Evolutionary conservation across 2,329 filamentous ascomycete species (phyloP).

Genomic region (Apiospora malaysiana): DNA sequence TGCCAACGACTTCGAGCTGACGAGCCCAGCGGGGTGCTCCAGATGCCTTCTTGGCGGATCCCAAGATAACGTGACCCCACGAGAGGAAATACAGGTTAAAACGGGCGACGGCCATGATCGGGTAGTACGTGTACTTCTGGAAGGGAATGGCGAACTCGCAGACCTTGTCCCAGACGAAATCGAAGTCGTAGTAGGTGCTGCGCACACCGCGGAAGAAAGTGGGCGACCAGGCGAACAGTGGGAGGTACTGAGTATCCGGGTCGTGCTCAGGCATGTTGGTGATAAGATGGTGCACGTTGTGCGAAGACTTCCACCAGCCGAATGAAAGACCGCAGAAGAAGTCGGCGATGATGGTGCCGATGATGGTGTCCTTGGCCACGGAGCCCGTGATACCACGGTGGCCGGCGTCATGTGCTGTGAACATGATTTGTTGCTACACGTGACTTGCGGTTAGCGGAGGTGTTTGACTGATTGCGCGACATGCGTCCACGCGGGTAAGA

Average conservation of each 20-base stretch:
- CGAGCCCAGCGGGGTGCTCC: slow-evolving; percentile 70
- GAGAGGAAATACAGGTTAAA: slow-evolving; percentile 76
- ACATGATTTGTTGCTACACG: slow-evolving; percentile 69
- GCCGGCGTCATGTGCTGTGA: slow-evolving; percentile 69
- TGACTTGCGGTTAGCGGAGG: slow-evolving; percentile 19
- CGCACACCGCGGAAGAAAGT: slow-evolving; percentile 68
- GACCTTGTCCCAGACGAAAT: slow-evolving; percentile 66
- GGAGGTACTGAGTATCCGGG: slow-evolving; percentile 69
- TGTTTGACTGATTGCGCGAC: slow-evolving; percentile 12
- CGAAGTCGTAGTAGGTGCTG: slow-evolving; percentile 70
- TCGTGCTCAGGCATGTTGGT: slow-evolving; percentile 68
- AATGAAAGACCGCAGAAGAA: slow-evolving; percentile 70
- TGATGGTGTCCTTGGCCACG: slow-evolving; percentile 63
- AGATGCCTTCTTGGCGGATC: slow-evolving; percentile 35
- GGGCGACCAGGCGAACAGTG: slow-evolving; percentile 71
- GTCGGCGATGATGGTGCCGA: slow-evolving; percentile 68
- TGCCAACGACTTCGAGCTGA: slow-evolving; percentile 67
- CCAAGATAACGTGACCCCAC: slow-evolving; percentile 64
- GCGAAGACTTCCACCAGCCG: slow-evolving; percentile 73
- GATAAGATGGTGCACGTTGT: slow-evolving; percentile 72
- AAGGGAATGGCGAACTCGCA: slow-evolving; percentile 64
- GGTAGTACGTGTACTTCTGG: slow-evolving; percentile 73
- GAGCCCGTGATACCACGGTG: slow-evolving; percentile 63
- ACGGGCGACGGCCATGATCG: slow-evolving; percentile 69
- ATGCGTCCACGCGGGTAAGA: too few species aligned